A percentile compares a stretch with the other conserved stretches of the same genome.
phyloP scores from a whole-genome alignment of 306 rosid species.

The Fagus crenata region DNA sequence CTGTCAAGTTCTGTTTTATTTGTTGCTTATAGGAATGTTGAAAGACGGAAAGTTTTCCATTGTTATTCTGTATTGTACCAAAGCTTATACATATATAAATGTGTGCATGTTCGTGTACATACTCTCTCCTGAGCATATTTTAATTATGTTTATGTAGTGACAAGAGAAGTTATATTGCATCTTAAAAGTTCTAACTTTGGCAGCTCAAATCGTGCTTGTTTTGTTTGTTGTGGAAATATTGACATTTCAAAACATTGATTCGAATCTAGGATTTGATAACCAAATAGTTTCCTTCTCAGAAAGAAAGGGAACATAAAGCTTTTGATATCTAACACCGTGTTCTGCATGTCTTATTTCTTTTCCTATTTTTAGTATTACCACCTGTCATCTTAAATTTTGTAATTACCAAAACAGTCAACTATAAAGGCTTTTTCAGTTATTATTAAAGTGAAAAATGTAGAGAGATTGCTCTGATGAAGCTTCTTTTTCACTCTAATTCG shows the following conservation, averaged over 20 bases:
- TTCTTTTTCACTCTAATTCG: neutral
- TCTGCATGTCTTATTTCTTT: neutral
- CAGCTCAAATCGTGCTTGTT: slow-evolving; percentile 19
- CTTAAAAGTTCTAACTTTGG: slow-evolving; percentile 19
- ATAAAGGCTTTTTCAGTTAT: neutral
- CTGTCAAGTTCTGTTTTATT: slow-evolving; percentile 1
- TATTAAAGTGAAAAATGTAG: neutral
- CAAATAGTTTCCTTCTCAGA: neutral
- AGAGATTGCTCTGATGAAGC: neutral
- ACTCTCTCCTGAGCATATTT: neutral
- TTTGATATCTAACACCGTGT: neutral
- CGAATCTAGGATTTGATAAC: slow-evolving; percentile 13
- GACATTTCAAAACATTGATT: neutral
- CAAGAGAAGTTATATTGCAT: neutral
- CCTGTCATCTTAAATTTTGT: neutral
- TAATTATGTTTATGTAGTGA: neutral
- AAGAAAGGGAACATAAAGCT: slow-evolving; percentile 4
- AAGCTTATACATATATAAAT: neutral
- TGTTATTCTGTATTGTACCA: neutral
- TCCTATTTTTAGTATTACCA: neutral
- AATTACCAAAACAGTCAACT: neutral
- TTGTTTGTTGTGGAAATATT: neutral
- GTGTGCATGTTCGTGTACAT: neutral
- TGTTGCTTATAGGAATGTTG: slow-evolving; percentile 5
- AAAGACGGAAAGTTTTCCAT: neutral